A percentile compares a stretch with the other conserved stretches of the same genome.
Conservation (phyloP, 1,139 yeast species). For the Tardiomyces depauwii region DNA sequence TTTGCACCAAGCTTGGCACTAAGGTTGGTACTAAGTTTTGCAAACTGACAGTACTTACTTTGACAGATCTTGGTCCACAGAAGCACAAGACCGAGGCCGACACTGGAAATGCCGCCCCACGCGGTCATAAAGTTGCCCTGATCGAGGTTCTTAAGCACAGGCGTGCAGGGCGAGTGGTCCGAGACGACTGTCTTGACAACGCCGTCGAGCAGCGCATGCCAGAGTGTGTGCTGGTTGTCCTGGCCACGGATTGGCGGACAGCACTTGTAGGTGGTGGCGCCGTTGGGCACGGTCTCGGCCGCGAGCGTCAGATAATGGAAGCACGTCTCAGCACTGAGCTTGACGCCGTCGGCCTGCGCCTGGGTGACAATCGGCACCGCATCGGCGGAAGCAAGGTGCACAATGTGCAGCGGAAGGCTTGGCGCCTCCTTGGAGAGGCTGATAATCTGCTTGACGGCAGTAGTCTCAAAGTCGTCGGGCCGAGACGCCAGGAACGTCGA, state of each 20-base stretch:
- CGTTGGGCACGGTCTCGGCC: slow-evolving; percentile 65
- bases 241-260: slow-evolving; percentile 88
- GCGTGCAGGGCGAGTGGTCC: slow-evolving; percentile 94
- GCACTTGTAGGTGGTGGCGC: slow-evolving; percentile 78
- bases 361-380: slow-evolving; percentile 56
- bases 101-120: slow-evolving; percentile 97
- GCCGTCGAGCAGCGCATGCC: slow-evolving; percentile 61
- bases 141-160: slow-evolving; percentile 70
- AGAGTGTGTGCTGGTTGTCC: slow-evolving; percentile 54
- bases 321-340: slow-evolving; percentile 80
- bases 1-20: too few relatives aligned
- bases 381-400: slow-evolving; percentile 76
- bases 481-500: slow-evolving; percentile 69
- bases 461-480: slow-evolving; percentile 79
- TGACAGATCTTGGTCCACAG: slow-evolving; percentile 63
- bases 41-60: slow-evolving; percentile 20
- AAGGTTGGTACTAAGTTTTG: too few relatives aligned
- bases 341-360: slow-evolving; percentile 50
- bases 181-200: slow-evolving; percentile 80
- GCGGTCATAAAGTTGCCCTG: slow-evolving; percentile 84
- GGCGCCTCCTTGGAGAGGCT: slow-evolving; percentile 48
- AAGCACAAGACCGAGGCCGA: slow-evolving; percentile 80
- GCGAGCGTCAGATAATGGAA: slow-evolving; percentile 76
- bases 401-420: slow-evolving; percentile 70
- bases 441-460: slow-evolving; percentile 66